phyloP scores from a whole-genome alignment of 129 eudicot species.

The Arctium lappa region DNA sequence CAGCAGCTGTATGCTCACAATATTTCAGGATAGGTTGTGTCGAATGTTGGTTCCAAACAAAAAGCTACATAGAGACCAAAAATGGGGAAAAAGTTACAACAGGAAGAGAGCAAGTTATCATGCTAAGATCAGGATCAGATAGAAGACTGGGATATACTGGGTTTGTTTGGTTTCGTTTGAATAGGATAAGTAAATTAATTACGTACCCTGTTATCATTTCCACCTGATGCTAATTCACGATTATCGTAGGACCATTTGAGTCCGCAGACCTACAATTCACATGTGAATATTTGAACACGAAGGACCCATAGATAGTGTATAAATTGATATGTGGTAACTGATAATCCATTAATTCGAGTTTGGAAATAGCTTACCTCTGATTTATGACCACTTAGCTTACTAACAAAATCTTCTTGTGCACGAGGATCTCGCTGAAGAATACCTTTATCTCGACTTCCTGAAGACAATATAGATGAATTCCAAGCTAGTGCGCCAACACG shows the following conservation, averaged over 20 bases:
- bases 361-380: constrained; percentile 64
- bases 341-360: not conserved
- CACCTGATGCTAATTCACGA: constrained; percentile 97
- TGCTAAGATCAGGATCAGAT: too few relatives aligned
- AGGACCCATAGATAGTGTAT: not conserved
- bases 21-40: constrained; percentile 87
- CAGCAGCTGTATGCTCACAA: constrained; percentile 97
- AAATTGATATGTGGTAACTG: not conserved
- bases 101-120: too few relatives aligned
- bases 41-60: constrained; percentile 96
- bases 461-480: constrained; percentile 80
- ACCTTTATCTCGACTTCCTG: constrained; percentile 96
- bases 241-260: constrained; percentile 98
- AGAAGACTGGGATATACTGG: too few relatives aligned
- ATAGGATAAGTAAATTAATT: not conserved
- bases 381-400: constrained; percentile 86
- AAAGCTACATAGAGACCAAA: constrained; percentile 48
- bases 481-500: constrained; percentile 98
- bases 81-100: not conserved
- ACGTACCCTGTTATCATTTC: constrained; percentile 90
- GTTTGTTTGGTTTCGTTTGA: not conserved
- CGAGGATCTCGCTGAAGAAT: constrained; percentile 92
- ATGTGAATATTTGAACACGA: constrained; percentile 1
- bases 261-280: constrained; percentile 76
- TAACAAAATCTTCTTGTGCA: constrained; percentile 79